Base-by-base conservation (phyloP, 179 eudicot genomes). In the Heliamphora pulchella region DNA sequence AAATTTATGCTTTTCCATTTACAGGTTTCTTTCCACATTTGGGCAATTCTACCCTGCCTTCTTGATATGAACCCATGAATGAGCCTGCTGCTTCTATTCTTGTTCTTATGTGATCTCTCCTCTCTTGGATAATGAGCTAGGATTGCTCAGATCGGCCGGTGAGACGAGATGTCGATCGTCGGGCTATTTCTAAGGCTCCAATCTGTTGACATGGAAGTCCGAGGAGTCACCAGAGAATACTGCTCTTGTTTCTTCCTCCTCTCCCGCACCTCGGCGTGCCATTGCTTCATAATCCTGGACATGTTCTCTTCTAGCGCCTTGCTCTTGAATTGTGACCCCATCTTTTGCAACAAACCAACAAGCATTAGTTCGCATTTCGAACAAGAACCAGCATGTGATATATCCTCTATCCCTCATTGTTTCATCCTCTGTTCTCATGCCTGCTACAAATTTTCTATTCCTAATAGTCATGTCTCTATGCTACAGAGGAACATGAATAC, bases 161-260 rank as follows among this genome's bases (percentile, higher is more conserved):
- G 80, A 43, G 80, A 68, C 4, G 80, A 78, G 7, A 41, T 41
- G 43, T 78, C 75, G 10, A 0, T 41, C 43, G 0, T 41, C 43
- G 80, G 75, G 44, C 80, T 68, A 6, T 68, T 68, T 78, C 65
- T 18, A 18, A 78, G 75, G 65, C 75, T 78, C 80, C 74, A 78
- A 13, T 78, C 65, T 41, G 80, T n/a, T 2, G 80, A 68, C 50
- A 68, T 1, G 2, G 80, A 78, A 41, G 80, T 78, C 54, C 80
- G 55, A 14, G 80, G 75, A 53, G 80, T 70, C 0, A 69, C 41
- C 0, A 57, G 22, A 1, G 55, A 54, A 6, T 55, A 6, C 31
- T 43, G 18, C 4, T 43, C 66, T 64, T 62, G 22, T 46, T 58
- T 59, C 14, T 10, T 79, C 81, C 76, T 79, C 76, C 8, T 79